Base-by-base conservation (phyloP, 2,329 filamentous ascomycete genomes). In the Fusarium albosuccineum region DNA sequence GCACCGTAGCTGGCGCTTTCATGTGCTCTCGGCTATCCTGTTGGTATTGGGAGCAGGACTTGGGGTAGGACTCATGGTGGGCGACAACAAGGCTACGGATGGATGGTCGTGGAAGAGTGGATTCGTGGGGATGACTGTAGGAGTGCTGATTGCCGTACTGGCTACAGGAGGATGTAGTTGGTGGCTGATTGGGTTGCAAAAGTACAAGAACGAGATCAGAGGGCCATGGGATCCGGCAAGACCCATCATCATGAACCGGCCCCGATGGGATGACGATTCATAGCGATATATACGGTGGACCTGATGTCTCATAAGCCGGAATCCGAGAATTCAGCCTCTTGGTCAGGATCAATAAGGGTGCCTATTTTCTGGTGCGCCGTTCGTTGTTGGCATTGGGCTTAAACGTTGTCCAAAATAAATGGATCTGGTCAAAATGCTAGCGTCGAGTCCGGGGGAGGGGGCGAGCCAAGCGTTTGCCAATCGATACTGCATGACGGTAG, bases 131-230 rank as follows among this genome's bases (percentile, higher is more conserved):
- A 90, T 93, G 67, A 78, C 95, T 1, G 82, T 97, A 6, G 93
- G 93, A 6, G 87, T 89, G n/a, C 74, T 95, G 9, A 83, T 93
- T 22, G 91, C 92, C 1, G 88, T 90, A 5, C 77, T 97, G 55
- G 90, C 89, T 3, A 97, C 97, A 89, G 96, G 95, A 2, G 91
- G 94, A 11, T 97, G 94, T 77, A 97, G 93, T 76, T 98, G 94
- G 95, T 98, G 96, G 94, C 81, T 99, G 66, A 98, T 99, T 74
- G 92, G 94, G 9, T 79, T 99, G 78, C 96, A 99, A 80, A 95
- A 97, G 81, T 99, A 98, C 81, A 99, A 99, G 84, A 98, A 98
- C 77, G 96, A 98, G 80, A 97, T 99, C 70, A 93, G 94, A 75
- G 96, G 96, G 42, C 96, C 96, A 1, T 99, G 96, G 96, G 96